phyloP scores from a whole-genome alignment of 23 red algal genomes.

The Pyropia yezoensis region DNA sequence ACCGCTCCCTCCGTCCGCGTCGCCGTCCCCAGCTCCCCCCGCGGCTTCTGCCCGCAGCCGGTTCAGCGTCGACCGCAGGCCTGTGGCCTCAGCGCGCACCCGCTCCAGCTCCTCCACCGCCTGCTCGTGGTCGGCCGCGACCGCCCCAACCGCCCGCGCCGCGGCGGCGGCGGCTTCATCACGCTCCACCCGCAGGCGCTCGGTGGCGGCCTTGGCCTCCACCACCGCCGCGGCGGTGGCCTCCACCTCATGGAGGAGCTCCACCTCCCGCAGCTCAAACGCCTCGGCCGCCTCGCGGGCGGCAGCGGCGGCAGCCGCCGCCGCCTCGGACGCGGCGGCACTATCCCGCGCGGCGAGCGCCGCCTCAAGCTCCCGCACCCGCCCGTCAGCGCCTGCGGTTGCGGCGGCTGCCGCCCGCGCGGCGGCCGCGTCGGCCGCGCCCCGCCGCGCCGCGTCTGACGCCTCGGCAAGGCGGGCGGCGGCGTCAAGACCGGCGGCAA shows the following conservation, averaged over 20 bases:
- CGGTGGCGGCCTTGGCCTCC: constrained; percentile 12
- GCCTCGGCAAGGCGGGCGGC: neutral
- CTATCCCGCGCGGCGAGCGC: constrained; percentile 11
- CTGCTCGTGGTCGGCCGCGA: constrained; percentile 42
- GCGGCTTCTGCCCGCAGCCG: too few species aligned
- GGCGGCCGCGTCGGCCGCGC: constrained; percentile 19
- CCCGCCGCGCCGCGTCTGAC: constrained; percentile 5
- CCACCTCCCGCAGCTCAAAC: constrained; percentile 63
- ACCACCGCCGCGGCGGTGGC: constrained; percentile 16
- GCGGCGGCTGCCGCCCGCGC: constrained; percentile 11
- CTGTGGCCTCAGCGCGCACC: constrained; percentile 31
- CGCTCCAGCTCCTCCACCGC: constrained; percentile 43
- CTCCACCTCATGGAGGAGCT: constrained; percentile 45
- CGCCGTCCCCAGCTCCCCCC: constrained; percentile 19
- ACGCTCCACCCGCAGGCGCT: constrained; percentile 23
- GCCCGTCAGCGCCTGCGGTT: constrained; percentile 14
- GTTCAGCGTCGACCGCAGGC: constrained; percentile 4
- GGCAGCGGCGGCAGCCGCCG: constrained; percentile 15
- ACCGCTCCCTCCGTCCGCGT: neutral
- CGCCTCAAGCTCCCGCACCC: constrained; percentile 32
- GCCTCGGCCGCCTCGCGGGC: constrained; percentile 46
- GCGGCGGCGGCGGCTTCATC: constrained; percentile 22
- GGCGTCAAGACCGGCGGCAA: constrained; percentile 6
- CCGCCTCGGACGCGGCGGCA: constrained; percentile 13
- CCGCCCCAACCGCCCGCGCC: constrained; percentile 18